Percentiles rank a stretch among this genome's conserved stretches.
phyloP scores from a whole-genome alignment of 2,329 filamentous ascomycete genomes.

The Trichophyton equinum region DNA sequence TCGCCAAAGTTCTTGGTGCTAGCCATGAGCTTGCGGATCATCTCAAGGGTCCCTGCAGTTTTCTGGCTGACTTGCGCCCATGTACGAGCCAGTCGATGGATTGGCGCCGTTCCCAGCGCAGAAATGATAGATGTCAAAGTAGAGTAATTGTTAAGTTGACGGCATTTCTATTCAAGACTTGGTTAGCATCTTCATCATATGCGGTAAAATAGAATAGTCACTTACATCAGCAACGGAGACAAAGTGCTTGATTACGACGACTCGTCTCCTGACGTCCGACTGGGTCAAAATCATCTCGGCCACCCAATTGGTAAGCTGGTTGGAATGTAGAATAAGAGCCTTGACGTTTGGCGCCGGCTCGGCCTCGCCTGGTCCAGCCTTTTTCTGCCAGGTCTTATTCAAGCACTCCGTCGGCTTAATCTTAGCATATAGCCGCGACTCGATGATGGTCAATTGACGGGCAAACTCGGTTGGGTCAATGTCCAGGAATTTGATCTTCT shows the following conservation, averaged over 20 bases:
- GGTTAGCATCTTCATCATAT: background rate
- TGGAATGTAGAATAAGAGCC: constrained; percentile 90
- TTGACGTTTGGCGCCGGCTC: constrained; percentile 86
- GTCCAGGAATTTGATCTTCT: constrained; percentile 95
- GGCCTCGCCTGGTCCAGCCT: constrained; percentile 54
- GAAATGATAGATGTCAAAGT: constrained; percentile 97
- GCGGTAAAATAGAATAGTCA: background rate
- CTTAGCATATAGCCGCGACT: constrained; percentile 86
- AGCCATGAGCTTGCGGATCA: constrained; percentile 87
- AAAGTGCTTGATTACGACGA: constrained; percentile 97
- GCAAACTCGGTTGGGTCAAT: constrained; percentile 95
- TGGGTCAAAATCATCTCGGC: constrained; percentile 97
- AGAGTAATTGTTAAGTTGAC: constrained; percentile 86
- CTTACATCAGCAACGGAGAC: constrained; percentile 83
- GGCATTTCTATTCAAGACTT: constrained; percentile 60
- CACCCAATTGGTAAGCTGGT: constrained; percentile 98
- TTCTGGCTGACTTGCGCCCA: constrained; percentile 89
- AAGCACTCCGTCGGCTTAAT: constrained; percentile 92
- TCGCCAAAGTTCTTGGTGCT: constrained; percentile 98
- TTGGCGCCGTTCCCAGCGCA: constrained; percentile 83
- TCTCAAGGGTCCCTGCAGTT: constrained; percentile 67
- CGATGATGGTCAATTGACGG: constrained; percentile 93
- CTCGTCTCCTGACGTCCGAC: constrained; percentile 85
- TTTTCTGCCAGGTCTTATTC: constrained; percentile 99
- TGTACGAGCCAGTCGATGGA: constrained; percentile 82